Evolutionary conservation across 2,329 filamentous ascomycete species (phyloP), one percentile per base, ranked within the genome.

Genomic region (Monilinia aucupariae): DNA sequence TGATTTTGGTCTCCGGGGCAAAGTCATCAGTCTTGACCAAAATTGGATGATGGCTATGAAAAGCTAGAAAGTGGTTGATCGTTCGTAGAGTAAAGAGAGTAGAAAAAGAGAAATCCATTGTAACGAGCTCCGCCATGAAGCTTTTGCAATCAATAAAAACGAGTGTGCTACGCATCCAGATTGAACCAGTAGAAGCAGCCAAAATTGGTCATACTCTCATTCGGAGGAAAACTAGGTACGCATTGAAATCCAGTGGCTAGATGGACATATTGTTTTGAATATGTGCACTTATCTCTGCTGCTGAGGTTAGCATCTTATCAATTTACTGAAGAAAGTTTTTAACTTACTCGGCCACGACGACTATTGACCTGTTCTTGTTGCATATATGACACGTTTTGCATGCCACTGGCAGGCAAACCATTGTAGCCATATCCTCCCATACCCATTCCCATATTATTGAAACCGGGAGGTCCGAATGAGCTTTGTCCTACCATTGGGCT

Each of bases 341-440:
- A 68, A 70, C 69, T 59, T 80, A 85, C 82, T 71, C 84, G 81
- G 74, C 84, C 84, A 68, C 84, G 81, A 74, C 84, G 77, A 67
- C 76, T 73, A 73, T 82, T 84, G 68, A 78, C 78, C 68, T 82
- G 81, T 70, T 85, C 82, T 67, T 85, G 82, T 66, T 80, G 79
- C 76, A 82, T 77, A 69, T 82, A 70, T 61, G 77, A 79, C 75
- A 82, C 78, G 68, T 78, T 78, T 65, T 78, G 79, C 75, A 80
- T 78, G 27, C 76, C 50, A 34, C 51, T 52, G 74, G 17, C 72
- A 47, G 62, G 74, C 73, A 79, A 77, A 60, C 77, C 78, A 55
- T 76, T 74, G 79, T 80, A 71, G 71, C 74, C 75, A 80, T 73
- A 73, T 8, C 75, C 76, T 43, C 75, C 76, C 73, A 81, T 78